Percentiles rank a stretch among this genome's conserved stretches.
Conservation (phyloP, 73 alveolate species). For the Symbiodinium pilosum region DNA sequence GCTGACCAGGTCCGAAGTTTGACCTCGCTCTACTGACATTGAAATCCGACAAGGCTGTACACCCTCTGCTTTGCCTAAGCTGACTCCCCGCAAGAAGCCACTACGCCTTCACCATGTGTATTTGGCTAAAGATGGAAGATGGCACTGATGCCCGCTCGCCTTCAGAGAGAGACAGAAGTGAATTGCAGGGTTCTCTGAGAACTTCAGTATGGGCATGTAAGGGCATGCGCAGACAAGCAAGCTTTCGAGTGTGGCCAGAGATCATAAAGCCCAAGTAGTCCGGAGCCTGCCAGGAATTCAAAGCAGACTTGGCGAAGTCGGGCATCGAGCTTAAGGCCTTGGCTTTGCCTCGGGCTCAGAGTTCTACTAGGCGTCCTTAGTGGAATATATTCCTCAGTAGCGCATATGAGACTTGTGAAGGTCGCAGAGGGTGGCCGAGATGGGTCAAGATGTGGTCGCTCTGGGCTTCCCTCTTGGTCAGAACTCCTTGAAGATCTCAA, state of each 20-base stretch:
- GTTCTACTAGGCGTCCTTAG: not conserved
- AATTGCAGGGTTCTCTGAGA: too few species aligned
- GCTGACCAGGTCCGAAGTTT: constrained; percentile 77
- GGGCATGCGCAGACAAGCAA: too few species aligned
- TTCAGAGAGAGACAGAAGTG: too few species aligned
- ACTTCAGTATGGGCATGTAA: too few species aligned
- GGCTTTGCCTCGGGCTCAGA: not conserved
- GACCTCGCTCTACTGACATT: constrained; percentile 77
- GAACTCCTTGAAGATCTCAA: constrained; percentile 77
- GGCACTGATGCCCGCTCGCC: too few species aligned
- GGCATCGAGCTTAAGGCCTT: constrained; percentile 42
- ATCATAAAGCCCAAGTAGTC: too few species aligned
- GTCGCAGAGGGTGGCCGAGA: constrained; percentile 69
- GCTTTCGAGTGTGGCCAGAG: too few species aligned
- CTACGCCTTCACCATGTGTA: not conserved
- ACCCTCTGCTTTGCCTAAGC: not conserved
- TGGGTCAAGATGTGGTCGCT: constrained; percentile 94
- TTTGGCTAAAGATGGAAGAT: too few species aligned
- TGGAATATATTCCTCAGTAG: not conserved
- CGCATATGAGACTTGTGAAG: not conserved
- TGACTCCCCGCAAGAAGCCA: too few species aligned
- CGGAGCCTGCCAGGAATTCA: constrained; percentile 69
- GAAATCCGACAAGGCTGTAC: constrained; percentile 41
- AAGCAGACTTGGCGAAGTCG: constrained; percentile 29
- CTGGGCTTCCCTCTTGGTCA: constrained; percentile 91